Base-by-base conservation (phyloP, 805 yeast species). In the Huiozyma sinensis region DNA sequence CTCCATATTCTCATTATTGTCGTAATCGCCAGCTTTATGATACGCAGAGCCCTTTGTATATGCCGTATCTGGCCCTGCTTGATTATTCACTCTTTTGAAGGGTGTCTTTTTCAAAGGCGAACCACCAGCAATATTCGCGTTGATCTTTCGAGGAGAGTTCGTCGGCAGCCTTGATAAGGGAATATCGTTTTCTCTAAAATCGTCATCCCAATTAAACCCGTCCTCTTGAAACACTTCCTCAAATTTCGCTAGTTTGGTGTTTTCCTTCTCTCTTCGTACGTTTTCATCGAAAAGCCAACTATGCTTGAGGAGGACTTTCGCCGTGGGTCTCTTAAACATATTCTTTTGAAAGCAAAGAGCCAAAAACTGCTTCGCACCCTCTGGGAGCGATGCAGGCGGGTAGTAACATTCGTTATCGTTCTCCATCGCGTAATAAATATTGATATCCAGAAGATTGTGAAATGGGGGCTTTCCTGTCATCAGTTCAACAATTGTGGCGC, bases 401-500 rank as follows among this genome's bases (percentile, higher is more conserved):
- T 51, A 56, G 51, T 68, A 67, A 6, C 57, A 44, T n/a, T 43
- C 46, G 24, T 36, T 40, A 11, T 66, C 72, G 41, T 68, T 67
- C 54, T 68, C 69, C 33, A 63, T 59, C 6, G 67, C 67, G 45
- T 63, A 61, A 42, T 61, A 63, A 6, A 63, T 61, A 33, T 61
- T 62, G 13, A 61, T 55, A 45, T 56, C 70, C 48, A 54, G 64
- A 51, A 51, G 54, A 38, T 85, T 79, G 48, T 81, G 81, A 55
- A 86, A 87, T 0, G 97, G 96, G 0, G 98, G 97, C 41, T 77
- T 72, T 0, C 87, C 95, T 0, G 95, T 82, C 42, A 86, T 67
- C 36, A 92, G 68, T 60, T 92, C 98, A 2, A 90, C 76, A 3
- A 89, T 75, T 0, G 97, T 90, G n/a, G 97, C 94, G 3, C 97